phyloP scores from a whole-genome alignment of 2,329 filamentous ascomycete genomes.

The Trichophaea hybrida region DNA sequence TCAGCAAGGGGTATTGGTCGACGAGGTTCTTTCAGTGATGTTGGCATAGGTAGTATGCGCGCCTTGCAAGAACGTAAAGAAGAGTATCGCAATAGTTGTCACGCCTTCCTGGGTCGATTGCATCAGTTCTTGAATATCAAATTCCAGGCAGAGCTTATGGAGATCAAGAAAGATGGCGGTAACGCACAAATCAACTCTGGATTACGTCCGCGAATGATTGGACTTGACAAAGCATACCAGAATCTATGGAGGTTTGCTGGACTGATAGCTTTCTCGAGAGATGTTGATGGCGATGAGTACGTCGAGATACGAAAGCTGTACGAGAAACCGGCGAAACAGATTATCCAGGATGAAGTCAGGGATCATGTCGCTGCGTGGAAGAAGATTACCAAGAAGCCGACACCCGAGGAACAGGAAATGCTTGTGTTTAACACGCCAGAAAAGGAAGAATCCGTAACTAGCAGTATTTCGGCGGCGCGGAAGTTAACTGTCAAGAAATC shows the following conservation, averaged over 20 bases:
- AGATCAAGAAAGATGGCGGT: slow-evolving; percentile 38
- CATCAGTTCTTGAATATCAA: slow-evolving; percentile 69
- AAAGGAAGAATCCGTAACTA: slow-evolving; percentile 63
- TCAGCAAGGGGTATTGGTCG: slow-evolving; percentile 26
- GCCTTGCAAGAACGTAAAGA: slow-evolving; percentile 91
- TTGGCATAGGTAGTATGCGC: slow-evolving; percentile 68
- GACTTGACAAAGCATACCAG: slow-evolving; percentile 20
- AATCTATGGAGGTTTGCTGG: slow-evolving; percentile 74
- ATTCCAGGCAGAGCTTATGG: slow-evolving; percentile 60
- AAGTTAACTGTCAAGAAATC: slow-evolving; percentile 90
- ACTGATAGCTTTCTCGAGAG: slow-evolving; percentile 72
- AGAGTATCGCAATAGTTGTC: slow-evolving; percentile 64
- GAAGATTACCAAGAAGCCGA: slow-evolving; percentile 57
- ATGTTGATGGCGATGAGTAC: slow-evolving; percentile 73
- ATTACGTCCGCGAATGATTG: slow-evolving; percentile 4
- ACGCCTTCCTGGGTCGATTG: slow-evolving; percentile 61
- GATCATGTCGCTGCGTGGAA: slow-evolving; percentile 68
- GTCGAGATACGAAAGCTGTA: slow-evolving; percentile 65
- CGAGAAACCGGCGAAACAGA: slow-evolving; percentile 55
- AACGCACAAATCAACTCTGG: background rate
- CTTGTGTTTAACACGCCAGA: slow-evolving; percentile 72
- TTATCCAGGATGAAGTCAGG: slow-evolving; percentile 72
- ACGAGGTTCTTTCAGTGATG: slow-evolving; percentile 38
- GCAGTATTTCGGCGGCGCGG: slow-evolving; percentile 58
- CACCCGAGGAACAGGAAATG: slow-evolving; percentile 63